Evolutionary conservation across 148 eudicot species (phyloP).

Genomic region (Persicaria tinctoria): DNA sequence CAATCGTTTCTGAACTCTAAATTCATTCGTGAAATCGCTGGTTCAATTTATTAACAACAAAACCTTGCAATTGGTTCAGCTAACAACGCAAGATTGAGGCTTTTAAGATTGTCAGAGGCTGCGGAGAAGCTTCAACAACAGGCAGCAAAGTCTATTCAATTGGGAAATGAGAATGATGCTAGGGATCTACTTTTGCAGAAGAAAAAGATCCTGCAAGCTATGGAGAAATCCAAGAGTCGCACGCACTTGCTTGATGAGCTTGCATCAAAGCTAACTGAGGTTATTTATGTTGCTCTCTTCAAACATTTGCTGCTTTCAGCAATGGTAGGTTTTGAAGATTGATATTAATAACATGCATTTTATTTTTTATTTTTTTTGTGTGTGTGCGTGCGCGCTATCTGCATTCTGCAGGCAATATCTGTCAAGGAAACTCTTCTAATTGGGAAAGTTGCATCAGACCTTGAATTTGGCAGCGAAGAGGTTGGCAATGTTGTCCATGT

Average conservation of each 20-base stretch:
- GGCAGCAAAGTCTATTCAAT: conserved; percentile 55
- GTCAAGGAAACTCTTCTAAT: conserved; percentile 69
- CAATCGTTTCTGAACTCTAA: background rate
- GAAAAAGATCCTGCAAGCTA: conserved; percentile 67
- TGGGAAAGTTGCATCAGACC: conserved; percentile 43
- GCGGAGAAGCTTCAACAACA: conserved; percentile 68
- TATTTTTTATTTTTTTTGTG: background rate
- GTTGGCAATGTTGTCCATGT: conserved; percentile 41
- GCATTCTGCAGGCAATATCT: conserved; percentile 56
- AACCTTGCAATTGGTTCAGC: conserved; percentile 36
- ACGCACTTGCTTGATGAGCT: conserved; percentile 68
- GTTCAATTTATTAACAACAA: background rate
- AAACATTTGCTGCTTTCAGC: background rate
- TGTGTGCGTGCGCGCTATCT: background rate
- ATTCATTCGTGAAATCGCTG: background rate
- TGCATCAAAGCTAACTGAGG: conserved; percentile 62
- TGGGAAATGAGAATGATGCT: conserved; percentile 68
- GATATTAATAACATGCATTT: background rate
- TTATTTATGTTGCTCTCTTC: background rate
- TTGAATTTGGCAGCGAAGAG: conserved; percentile 34
- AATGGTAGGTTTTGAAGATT: background rate
- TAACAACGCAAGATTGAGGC: conserved; percentile 68
- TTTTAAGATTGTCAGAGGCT: conserved; percentile 81
- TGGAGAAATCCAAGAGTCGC: conserved; percentile 75
- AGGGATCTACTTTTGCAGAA: conserved; percentile 77